These are phyloP conservation scores for Cyclostephanos tholiformis DNA, from an alignment of 108 stramenopile genomes.

Conservation along the genomic window DNA sequence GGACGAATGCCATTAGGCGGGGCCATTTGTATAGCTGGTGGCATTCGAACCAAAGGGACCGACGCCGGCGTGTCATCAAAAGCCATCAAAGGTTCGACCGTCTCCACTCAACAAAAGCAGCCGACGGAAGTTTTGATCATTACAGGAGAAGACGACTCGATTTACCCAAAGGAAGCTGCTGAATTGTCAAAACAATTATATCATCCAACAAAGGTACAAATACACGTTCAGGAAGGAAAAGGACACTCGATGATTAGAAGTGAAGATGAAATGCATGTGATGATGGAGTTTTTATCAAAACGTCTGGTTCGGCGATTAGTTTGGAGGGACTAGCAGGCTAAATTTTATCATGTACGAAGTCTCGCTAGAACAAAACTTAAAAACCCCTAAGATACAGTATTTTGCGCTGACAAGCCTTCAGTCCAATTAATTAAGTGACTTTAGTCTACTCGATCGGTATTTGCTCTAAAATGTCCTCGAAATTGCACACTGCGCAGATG, in stretches of 20 bases:
- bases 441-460: slow-evolving; percentile 12
- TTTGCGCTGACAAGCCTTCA: no score
- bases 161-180: slow-evolving; percentile 24
- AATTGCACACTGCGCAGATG: slow-evolving; percentile 88
- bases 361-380: no score
- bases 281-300: slow-evolving; percentile 13
- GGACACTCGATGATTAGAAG: slow-evolving; percentile 52
- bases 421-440: not conserved
- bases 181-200: slow-evolving; percentile 22
- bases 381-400: no score
- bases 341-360: not conserved
- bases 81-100: not conserved
- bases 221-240: slow-evolving; percentile 45
- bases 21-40: slow-evolving; percentile 51
- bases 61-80: not conserved
- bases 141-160: slow-evolving; percentile 27
- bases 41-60: slow-evolving; percentile 11
- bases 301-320: slow-evolving; percentile 2
- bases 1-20: slow-evolving; percentile 43
- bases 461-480: slow-evolving; percentile 79
- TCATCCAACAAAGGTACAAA: slow-evolving; percentile 19
- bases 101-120: not conserved
- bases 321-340: slow-evolving; percentile 18
- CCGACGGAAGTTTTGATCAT: slow-evolving; percentile 51
- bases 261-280: slow-evolving; percentile 29